A percentile compares a stretch with the other conserved stretches of the same genome.
These are phyloP conservation scores for Leccinum broughii DNA, from an alignment of 768 basidiomycete species.

Conservation along the genomic window DNA sequence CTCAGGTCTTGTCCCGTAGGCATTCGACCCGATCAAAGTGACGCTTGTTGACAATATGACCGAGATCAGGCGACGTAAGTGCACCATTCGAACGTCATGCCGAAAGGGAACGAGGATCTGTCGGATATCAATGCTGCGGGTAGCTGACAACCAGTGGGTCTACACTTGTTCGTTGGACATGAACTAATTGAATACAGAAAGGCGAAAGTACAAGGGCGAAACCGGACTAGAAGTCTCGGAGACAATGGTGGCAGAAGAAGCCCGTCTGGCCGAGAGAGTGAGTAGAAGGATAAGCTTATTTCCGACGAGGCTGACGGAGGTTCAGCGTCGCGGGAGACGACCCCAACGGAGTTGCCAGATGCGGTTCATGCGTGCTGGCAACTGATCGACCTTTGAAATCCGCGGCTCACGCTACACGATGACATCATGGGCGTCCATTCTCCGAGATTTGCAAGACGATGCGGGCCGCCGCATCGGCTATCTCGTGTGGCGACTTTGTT, in stretches of 20 bases:
- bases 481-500: neutral
- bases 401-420: neutral
- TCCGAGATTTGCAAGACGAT: too few relatives aligned
- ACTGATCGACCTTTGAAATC: neutral
- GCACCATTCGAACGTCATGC: conserved; percentile 41
- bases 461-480: too few relatives aligned
- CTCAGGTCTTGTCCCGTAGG: conserved; percentile 66
- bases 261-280: neutral
- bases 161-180: conserved; percentile 37
- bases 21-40: conserved; percentile 63
- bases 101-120: conserved; percentile 4
- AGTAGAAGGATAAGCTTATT: neutral
- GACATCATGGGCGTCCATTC: neutral
- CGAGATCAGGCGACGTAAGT: conserved; percentile 42
- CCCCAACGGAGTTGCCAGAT: neutral
- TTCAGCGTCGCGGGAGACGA: neutral
- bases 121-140: neutral
- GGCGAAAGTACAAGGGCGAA: neutral
- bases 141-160: neutral
- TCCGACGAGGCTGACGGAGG: neutral
- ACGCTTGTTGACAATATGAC: conserved; percentile 51
- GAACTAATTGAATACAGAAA: neutral
- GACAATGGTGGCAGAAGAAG: neutral
- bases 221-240: neutral
- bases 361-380: neutral